A percentile compares a stretch with the other conserved stretches of the same genome.
These are phyloP conservation scores for Pythium insidiosum DNA, from an alignment of 352 stramenopile genomes.

Conservation along the genomic window DNA sequence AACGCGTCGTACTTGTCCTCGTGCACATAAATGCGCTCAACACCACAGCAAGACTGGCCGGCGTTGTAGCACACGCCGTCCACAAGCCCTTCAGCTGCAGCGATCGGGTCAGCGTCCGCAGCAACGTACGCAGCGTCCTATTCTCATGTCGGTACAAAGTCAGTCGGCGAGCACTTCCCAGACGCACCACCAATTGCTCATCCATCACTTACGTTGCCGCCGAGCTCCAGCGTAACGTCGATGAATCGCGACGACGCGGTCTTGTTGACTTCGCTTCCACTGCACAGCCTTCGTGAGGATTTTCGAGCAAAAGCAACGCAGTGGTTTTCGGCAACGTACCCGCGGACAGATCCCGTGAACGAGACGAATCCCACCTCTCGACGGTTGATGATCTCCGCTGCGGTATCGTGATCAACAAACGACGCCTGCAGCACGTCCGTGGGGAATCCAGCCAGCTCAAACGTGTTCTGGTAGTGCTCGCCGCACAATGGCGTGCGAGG, in stretches of 20 bases:
- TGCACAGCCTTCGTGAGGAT: slow-evolving; percentile 16
- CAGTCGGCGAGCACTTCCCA: no score
- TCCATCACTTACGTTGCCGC: slow-evolving; percentile 68
- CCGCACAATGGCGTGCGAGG: slow-evolving; percentile 71
- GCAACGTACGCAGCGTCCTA: slow-evolving; percentile 75
- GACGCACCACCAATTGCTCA: no score
- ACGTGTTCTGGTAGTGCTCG: slow-evolving; percentile 67
- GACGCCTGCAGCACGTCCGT: slow-evolving; percentile 56
- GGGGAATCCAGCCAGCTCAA: slow-evolving; percentile 55
- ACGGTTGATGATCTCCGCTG: slow-evolving; percentile 59
- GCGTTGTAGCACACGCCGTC: slow-evolving; percentile 82
- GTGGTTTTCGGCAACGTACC: no score
- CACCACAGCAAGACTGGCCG: slow-evolving; percentile 76
- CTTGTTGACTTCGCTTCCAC: slow-evolving; percentile 59
- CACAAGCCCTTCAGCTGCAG: slow-evolving; percentile 59
- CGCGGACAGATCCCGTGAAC: slow-evolving; percentile 76
- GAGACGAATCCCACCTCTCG: slow-evolving; percentile 68
- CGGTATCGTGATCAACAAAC: slow-evolving; percentile 56
- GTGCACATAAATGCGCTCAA: slow-evolving; percentile 84
- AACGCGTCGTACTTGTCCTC: slow-evolving; percentile 76
- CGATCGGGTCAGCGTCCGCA: slow-evolving; percentile 49
- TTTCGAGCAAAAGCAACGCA: no score
- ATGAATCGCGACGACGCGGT: slow-evolving; percentile 57
- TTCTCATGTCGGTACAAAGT: no score
- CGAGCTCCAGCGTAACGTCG: slow-evolving; percentile 75